Evolutionary conservation across 1,139 yeast species (phyloP).

Genomic region (Kluyveromyces marxianus): DNA sequence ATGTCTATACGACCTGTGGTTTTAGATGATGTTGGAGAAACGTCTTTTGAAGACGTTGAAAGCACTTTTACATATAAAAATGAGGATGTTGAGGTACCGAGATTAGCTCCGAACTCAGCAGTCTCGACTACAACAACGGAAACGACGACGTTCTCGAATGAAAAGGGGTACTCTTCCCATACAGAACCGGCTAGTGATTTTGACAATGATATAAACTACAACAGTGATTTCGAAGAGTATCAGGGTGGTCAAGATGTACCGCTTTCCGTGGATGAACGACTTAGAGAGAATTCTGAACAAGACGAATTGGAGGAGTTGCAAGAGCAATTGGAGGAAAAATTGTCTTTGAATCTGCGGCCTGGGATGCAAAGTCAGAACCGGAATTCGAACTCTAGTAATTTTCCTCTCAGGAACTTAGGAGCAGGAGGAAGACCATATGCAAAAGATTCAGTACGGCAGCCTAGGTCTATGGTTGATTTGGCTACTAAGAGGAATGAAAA

Average conservation of each 20-base stretch:
- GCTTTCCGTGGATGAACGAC: conserved; percentile 3
- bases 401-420: no score
- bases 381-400: no score
- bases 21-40: conserved; percentile 20
- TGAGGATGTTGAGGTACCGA: conserved; percentile 3
- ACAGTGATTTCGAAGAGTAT: conserved; percentile 24
- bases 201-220: conserved; percentile 16
- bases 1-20: conserved; percentile 14
- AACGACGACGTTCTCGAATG: conserved; percentile 23
- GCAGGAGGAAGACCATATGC: conserved; percentile 2
- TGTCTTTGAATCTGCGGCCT: conserved; percentile 8
- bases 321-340: conserved; percentile 11
- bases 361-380: no score
- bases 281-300: conserved; percentile 9
- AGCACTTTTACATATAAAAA: conserved; percentile 18
- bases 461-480: conserved; percentile 26
- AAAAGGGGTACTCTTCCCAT: conserved; percentile 13
- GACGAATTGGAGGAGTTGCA: conserved; percentile 8
- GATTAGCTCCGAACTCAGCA: conserved; percentile 19
- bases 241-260: conserved; percentile 3
- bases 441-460: conserved; percentile 15
- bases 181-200: conserved; percentile 16
- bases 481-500: conserved; percentile 9
- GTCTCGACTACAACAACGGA: conserved; percentile 22
- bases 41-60: conserved; percentile 29